Evolutionary conservation across 2,329 filamentous ascomycete genomes (phyloP).

Genomic region (Sporothrix euskadiensis): DNA sequence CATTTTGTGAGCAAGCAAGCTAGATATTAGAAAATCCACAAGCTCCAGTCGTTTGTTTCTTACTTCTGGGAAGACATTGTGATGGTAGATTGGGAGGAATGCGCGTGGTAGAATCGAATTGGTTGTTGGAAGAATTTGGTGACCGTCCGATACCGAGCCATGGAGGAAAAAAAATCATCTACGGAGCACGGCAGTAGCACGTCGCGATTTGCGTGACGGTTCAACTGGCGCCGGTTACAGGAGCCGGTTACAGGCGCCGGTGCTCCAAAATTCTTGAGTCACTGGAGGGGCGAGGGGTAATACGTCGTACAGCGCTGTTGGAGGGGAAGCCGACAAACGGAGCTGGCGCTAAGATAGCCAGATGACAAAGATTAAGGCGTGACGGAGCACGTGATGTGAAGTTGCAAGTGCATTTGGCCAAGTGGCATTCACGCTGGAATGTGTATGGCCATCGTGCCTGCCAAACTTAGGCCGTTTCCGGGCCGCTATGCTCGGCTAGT

Average conservation of each 20-base stretch:
- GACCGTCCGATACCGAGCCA: not conserved
- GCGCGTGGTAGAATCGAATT: conserved; percentile 14
- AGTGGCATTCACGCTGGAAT: not conserved
- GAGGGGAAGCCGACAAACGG: conserved; percentile 27
- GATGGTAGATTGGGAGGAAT: not conserved
- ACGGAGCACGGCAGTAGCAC: conserved; percentile 16
- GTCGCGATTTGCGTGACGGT: conserved; percentile 18
- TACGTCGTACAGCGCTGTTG: conserved; percentile 11
- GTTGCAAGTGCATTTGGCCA: not conserved
- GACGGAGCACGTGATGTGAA: conserved; percentile 5
- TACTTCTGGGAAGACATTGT: conserved; percentile 29
- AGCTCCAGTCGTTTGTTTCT: not conserved
- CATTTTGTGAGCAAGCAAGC: conserved; percentile 15
- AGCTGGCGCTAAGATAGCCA: conserved; percentile 12
- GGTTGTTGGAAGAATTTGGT: conserved; percentile 12
- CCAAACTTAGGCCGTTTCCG: not conserved
- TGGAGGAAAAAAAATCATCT: conserved; percentile 20
- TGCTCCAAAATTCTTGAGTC: conserved; percentile 23
- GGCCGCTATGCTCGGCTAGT: not conserved
- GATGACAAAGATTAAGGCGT: not conserved
- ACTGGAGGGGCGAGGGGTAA: conserved; percentile 26
- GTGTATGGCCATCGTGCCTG: not conserved
- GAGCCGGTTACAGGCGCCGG: conserved; percentile 21
- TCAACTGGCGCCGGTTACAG: conserved; percentile 13
- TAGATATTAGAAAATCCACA: not conserved